phyloP scores from a whole-genome alignment of 176 grass and related monocot species.

The Oryza glaberrima region DNA sequence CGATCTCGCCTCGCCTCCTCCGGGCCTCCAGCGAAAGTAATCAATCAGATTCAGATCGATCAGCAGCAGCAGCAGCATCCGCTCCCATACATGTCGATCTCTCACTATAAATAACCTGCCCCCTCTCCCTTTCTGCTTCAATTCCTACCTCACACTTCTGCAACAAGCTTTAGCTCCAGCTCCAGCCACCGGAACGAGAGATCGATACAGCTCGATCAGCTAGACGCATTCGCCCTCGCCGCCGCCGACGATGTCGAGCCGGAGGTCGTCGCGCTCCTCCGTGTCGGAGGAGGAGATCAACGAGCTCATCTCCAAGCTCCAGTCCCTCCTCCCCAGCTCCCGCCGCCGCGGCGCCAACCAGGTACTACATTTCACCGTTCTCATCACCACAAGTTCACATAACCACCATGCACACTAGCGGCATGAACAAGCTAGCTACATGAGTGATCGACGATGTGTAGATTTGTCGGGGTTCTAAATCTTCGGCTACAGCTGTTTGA shows the following conservation, averaged over 20 bases:
- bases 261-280: constrained; percentile 51
- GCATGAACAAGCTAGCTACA: background rate
- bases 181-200: background rate
- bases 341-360: constrained; percentile 46
- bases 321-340: constrained; percentile 57
- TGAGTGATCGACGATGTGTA: background rate
- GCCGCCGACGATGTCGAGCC: constrained; percentile 47
- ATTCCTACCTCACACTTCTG: constrained; percentile 26
- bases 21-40: background rate
- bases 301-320: constrained; percentile 86
- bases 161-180: background rate
- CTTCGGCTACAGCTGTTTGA: no score
- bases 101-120: constrained; percentile 42
- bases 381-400: no score
- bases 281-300: constrained; percentile 76
- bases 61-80: background rate
- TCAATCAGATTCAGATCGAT: background rate
- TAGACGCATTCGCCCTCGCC: background rate
- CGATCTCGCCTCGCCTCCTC: no score
- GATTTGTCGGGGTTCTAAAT: no score
- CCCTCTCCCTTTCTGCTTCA: background rate
- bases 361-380: constrained; percentile 19
- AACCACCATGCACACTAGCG: background rate
- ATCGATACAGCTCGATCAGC: no score
- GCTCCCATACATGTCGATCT: background rate